These are phyloP conservation scores for Diaporthe destruens DNA, from an alignment of 2,329 filamentous ascomycete species.

Conservation along the genomic window DNA sequence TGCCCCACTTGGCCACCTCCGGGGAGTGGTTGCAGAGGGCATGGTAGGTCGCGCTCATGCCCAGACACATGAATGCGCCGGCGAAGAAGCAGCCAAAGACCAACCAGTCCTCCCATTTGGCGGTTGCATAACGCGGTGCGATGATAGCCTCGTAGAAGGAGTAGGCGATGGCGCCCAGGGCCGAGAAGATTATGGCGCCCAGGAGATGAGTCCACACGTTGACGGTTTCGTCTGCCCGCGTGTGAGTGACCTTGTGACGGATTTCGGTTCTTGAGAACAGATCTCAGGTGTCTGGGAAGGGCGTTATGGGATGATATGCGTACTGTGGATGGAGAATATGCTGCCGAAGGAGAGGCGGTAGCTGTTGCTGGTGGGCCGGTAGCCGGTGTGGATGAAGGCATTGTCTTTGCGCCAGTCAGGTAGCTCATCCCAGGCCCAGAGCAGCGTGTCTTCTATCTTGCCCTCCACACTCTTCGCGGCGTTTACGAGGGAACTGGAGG, in stretches of 20 bases:
- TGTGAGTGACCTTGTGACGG: neutral
- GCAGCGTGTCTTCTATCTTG: slow-evolving; percentile 56
- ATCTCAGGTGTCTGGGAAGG: no score
- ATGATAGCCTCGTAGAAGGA: slow-evolving; percentile 67
- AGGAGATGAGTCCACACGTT: slow-evolving; percentile 74
- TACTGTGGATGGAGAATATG: slow-evolving; percentile 64
- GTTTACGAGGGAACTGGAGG: slow-evolving; percentile 45
- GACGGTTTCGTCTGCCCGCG: slow-evolving; percentile 65
- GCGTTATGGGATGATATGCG: neutral
- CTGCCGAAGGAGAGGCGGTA: slow-evolving; percentile 60
- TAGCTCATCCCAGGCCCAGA: slow-evolving; percentile 70
- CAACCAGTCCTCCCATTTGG: slow-evolving; percentile 72
- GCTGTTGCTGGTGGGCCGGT: slow-evolving; percentile 64
- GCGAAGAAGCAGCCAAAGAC: slow-evolving; percentile 84
- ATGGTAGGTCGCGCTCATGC: slow-evolving; percentile 89
- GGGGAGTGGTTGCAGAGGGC: slow-evolving; percentile 87
- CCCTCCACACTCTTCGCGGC: slow-evolving; percentile 53
- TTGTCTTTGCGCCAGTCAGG: slow-evolving; percentile 72
- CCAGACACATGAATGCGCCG: slow-evolving; percentile 79
- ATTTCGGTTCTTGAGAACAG: neutral
- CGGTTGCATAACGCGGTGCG: slow-evolving; percentile 74
- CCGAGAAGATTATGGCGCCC: slow-evolving; percentile 72
- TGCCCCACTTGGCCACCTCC: slow-evolving; percentile 82
- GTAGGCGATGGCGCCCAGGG: slow-evolving; percentile 53
- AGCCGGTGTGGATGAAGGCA: slow-evolving; percentile 65